These are phyloP conservation scores for Ophiocordyceps polyrhachis-furcata DNA, from an alignment of 2,329 filamentous ascomycete species.

Conservation along the genomic window DNA sequence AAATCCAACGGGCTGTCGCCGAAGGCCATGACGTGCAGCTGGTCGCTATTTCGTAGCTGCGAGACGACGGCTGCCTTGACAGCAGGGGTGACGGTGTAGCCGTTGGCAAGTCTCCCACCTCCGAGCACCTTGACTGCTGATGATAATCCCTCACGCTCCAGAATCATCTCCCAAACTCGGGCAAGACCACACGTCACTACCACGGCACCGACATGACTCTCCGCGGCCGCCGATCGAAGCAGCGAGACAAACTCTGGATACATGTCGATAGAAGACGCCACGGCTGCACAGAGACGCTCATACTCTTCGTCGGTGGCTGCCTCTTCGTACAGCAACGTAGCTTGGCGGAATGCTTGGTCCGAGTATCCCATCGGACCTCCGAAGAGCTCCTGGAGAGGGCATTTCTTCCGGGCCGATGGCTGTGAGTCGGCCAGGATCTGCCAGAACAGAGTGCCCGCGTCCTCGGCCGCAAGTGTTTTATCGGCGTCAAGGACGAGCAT, in stretches of 20 bases:
- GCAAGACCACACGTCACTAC: constrained; percentile 36
- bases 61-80: constrained; percentile 30
- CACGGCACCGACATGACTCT: constrained; percentile 22
- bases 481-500: constrained; percentile 40
- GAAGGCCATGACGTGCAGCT: constrained; percentile 34
- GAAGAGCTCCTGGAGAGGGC: constrained; percentile 26
- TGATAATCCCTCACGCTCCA: constrained; percentile 23
- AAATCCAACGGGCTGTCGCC: constrained; percentile 42
- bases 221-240: constrained; percentile 13
- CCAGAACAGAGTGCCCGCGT: constrained; percentile 35
- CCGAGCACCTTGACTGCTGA: constrained; percentile 30
- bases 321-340: constrained; percentile 32
- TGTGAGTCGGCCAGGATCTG: constrained; percentile 4
- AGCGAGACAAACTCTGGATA: constrained; percentile 28
- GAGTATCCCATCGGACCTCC: constrained; percentile 26
- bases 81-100: constrained; percentile 28
- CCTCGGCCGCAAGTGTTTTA: constrained; percentile 30
- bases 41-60: constrained; percentile 15
- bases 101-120: constrained; percentile 25
- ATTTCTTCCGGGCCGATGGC: background rate
- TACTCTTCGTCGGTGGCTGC: constrained; percentile 16
- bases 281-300: constrained; percentile 22
- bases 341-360: constrained; percentile 35
- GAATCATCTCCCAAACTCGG: constrained; percentile 34
- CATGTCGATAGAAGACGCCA: constrained; percentile 22